phyloP scores from a whole-genome alignment of 345 rosid genomes.

The Erodium maritimum region DNA sequence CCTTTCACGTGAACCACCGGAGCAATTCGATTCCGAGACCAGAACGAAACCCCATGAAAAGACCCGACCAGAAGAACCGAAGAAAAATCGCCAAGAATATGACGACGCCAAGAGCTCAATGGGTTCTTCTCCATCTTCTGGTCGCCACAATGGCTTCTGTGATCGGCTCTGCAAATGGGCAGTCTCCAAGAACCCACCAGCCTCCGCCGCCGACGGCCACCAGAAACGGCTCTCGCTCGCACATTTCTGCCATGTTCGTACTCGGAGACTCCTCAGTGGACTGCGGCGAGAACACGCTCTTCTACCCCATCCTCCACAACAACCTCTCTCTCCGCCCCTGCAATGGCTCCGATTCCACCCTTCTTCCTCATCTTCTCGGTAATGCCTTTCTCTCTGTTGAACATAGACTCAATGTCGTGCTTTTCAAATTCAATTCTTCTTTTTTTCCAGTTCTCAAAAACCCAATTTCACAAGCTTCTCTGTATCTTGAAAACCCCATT shows the following conservation, averaged over 20 bases:
- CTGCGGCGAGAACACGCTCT: conserved; percentile 44
- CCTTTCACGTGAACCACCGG: no score
- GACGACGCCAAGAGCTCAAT: not conserved
- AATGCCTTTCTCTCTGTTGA: conserved; percentile 1
- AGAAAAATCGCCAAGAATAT: no score
- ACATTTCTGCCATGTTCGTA: conserved; percentile 32
- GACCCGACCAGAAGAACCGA: no score
- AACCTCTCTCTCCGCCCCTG: conserved; percentile 49
- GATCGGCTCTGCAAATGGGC: not conserved
- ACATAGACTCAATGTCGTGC: no score
- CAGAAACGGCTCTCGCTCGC: no score
- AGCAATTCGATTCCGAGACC: not conserved
- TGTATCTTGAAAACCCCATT: not conserved
- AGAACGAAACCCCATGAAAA: not conserved
- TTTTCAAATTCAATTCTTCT: no score
- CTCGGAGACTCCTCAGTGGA: conserved; percentile 68
- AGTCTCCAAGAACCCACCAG: not conserved
- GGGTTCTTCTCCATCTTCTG: not conserved
- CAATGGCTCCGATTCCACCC: conserved; percentile 29
- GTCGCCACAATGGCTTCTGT: not conserved
- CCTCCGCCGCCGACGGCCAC: not conserved
- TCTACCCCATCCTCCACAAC: conserved; percentile 38
- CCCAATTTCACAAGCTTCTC: no score
- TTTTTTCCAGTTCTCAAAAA: no score
- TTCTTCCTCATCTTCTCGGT: conserved; percentile 55